Percentiles rank a stretch among this genome's conserved stretches.
phyloP scores from a whole-genome alignment of 1,284 basidiomycete genomes.

The Ceratobasidium sp. region DNA sequence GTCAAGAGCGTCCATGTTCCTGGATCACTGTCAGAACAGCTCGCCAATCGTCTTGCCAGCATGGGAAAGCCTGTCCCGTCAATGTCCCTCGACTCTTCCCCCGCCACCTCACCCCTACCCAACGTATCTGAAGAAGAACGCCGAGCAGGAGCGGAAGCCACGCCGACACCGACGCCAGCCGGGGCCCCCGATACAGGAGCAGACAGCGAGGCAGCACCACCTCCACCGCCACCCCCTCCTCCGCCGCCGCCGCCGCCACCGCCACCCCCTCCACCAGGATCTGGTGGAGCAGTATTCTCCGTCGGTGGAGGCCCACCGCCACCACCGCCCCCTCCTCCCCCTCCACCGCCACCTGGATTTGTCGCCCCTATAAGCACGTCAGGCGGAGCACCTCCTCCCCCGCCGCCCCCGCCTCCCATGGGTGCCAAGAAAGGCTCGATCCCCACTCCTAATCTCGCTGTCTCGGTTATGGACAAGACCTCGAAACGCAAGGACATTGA shows the following conservation, averaged over 20 bases:
- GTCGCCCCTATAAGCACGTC: conserved; percentile 49
- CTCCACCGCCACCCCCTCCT: conserved; percentile 52
- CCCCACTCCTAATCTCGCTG: conserved; percentile 57
- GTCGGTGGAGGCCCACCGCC: conserved; percentile 55
- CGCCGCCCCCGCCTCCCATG: conserved; percentile 52
- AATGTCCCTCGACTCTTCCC: conserved; percentile 49
- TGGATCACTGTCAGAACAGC: conserved; percentile 66
- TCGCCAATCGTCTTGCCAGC: conserved; percentile 64
- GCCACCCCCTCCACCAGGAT: conserved; percentile 46
- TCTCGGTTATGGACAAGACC: conserved; percentile 52
- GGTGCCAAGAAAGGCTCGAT: conserved; percentile 47
- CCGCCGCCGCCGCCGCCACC: conserved; percentile 47
- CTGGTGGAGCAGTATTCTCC: conserved; percentile 55
- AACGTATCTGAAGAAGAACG: conserved; percentile 10
- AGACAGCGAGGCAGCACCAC: conserved; percentile 43
- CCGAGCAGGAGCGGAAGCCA: conserved; percentile 4
- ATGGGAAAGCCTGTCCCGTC: conserved; percentile 54
- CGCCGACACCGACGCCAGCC: conserved; percentile 47
- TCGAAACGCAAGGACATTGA: conserved; percentile 85
- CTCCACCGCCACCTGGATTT: conserved; percentile 47
- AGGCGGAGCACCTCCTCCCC: conserved; percentile 59
- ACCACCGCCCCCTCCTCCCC: conserved; percentile 51
- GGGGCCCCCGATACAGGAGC: conserved; percentile 41
- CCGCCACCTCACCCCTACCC: conserved; percentile 14
- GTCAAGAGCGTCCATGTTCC: conserved; percentile 51